phyloP scores from a whole-genome alignment of 2,329 filamentous ascomycete species.

The Neopestalotiopsis rosae region DNA sequence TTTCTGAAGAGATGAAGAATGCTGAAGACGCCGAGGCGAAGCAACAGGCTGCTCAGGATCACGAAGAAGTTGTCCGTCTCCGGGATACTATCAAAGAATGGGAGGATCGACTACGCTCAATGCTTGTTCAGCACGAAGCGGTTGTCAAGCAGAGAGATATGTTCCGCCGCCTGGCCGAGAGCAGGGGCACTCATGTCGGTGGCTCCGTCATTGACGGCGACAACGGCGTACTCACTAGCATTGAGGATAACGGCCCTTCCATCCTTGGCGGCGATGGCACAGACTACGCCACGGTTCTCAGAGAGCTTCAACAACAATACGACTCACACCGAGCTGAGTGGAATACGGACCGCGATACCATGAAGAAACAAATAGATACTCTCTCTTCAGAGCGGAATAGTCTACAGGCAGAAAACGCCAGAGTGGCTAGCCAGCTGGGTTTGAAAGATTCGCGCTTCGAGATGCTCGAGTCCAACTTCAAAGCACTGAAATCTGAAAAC shows the following conservation, averaged over 20 bases:
- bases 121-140: slow-evolving; percentile 85
- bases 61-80: slow-evolving; percentile 75
- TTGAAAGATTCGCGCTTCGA: slow-evolving; percentile 85
- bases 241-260: slow-evolving; percentile 64
- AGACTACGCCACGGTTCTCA: slow-evolving; percentile 78
- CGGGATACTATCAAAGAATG: slow-evolving; percentile 75
- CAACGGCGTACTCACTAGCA: slow-evolving; percentile 62
- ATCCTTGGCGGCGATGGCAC: slow-evolving; percentile 59
- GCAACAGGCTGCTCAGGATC: slow-evolving; percentile 66
- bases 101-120: slow-evolving; percentile 83
- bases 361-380: slow-evolving; percentile 84
- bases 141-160: slow-evolving; percentile 97
- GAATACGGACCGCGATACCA: slow-evolving; percentile 76
- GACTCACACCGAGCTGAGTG: slow-evolving; percentile 90
- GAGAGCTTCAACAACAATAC: slow-evolving; percentile 88
- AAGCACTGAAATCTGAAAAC: slow-evolving; percentile 84
- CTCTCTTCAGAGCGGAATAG: slow-evolving; percentile 82
- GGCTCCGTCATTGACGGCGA: slow-evolving; percentile 70
- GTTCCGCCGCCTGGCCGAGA: slow-evolving; percentile 92
- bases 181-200: slow-evolving; percentile 66
- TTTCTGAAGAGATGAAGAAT: slow-evolving; percentile 89
- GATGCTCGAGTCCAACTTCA: slow-evolving; percentile 88
- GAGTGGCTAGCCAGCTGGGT: slow-evolving; percentile 78
- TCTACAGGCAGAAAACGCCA: slow-evolving; percentile 82
- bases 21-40: slow-evolving; percentile 78